Base-by-base conservation (phyloP, 2,329 filamentous ascomycete species). In the Aspergillus terreus region DNA sequence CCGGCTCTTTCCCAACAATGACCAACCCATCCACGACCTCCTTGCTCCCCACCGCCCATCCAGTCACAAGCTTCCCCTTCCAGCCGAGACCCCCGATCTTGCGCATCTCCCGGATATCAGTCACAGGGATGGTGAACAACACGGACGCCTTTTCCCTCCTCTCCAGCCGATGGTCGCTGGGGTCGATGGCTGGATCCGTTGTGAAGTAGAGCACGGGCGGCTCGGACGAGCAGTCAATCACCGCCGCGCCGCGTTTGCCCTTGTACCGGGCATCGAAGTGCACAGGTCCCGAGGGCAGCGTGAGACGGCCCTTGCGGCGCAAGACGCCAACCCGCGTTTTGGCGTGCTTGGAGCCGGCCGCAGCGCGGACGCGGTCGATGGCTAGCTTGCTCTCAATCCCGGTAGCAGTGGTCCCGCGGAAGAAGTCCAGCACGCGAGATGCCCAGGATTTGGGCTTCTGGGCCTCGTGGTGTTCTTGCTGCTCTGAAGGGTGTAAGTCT, bases 71-170 rank as follows among this genome's bases (percentile, higher is more conserved):
- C 73, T 90, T 92, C 1, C 84, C 84, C 71, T 94, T 95, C 89
- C 89, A 95, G 0, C 89, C 88, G 35, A 92, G 76, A 0, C 90
- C 90, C 4, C 89, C 89, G 1, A 91, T 75, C 72, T 95, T 95
- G 67, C 84, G 86, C 47, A 95, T 64, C 67, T 92, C 87, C 45
- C 68, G 74, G 44, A 95, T 86, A 14, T 92, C 86, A 0, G 78
- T 78, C 3, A 94, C 80, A 0, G 87, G 78, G 0, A 94, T 76
- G 4, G 80, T 85, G 82, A 88, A 95, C 0, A 82, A 69, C 0
- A 87, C 83, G 52, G 80, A 72, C 21, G 78, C 58, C 35, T 81
- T 76, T 51, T 80, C 75, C 38, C 70, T 67, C 19, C 55, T 65
- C 21, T 84, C 79, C 4, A 83, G 58, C 15, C 78, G 73, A 10